These are phyloP conservation scores for Pueraria montana DNA, from an alignment of 306 rosid genomes.

Conservation along the genomic window DNA sequence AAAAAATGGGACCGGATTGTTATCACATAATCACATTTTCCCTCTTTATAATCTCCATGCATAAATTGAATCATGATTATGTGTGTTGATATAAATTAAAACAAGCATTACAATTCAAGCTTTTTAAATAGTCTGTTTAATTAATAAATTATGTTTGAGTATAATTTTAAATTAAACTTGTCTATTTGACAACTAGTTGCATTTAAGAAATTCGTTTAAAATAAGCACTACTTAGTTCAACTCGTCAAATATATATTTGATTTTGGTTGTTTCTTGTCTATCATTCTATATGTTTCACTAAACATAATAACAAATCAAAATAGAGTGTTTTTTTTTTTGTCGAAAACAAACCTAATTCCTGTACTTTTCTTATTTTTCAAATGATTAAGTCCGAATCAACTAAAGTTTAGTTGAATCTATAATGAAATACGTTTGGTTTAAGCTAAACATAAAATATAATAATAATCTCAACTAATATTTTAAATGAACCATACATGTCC, in stretches of 20 bases:
- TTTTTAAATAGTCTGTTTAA: not conserved
- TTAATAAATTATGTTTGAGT: not conserved
- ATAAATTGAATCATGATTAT: not conserved
- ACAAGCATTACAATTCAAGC: not conserved
- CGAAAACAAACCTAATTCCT: not conserved
- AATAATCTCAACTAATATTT: not conserved
- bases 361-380: not conserved
- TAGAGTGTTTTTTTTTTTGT: not conserved
- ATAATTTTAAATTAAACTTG: not conserved
- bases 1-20: not conserved
- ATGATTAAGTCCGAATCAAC: not conserved
- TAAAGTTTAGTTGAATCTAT: not conserved
- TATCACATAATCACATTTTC: not conserved
- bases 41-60: not conserved
- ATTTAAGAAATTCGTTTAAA: not conserved
- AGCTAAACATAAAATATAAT: not conserved
- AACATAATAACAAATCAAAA: not conserved
- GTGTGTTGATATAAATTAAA: not conserved
- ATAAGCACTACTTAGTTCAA: not conserved
- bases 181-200: not conserved
- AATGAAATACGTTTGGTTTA: not conserved
- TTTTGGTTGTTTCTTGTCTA: not conserved
- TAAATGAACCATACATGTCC: not conserved
- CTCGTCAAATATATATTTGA: not conserved
- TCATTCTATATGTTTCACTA: not conserved